Conservation (phyloP, 148 eudicot genomes). For the Silene latifolia region DNA sequence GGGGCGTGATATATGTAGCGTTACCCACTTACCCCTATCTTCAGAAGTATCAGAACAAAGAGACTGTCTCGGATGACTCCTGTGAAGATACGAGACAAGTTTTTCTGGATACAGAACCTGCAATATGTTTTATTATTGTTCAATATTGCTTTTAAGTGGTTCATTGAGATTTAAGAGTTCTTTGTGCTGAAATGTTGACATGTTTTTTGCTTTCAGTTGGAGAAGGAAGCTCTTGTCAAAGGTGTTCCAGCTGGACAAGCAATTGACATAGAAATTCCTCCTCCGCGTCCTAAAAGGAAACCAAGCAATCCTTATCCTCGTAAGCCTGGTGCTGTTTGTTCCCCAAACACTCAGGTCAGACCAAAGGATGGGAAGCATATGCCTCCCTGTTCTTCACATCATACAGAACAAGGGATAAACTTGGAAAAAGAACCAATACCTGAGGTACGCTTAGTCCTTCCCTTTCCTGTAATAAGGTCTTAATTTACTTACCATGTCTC, state of each 20-base stretch:
- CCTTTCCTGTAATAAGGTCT: slow-evolving; percentile 8
- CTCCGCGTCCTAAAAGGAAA: slow-evolving; percentile 96
- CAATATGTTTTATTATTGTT: slow-evolving; percentile 3
- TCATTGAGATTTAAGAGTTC: background rate
- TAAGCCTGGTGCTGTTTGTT: slow-evolving; percentile 46
- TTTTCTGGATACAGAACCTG: background rate
- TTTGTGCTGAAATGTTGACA: slow-evolving; percentile 12
- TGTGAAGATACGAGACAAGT: background rate
- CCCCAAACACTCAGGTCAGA: slow-evolving; percentile 39
- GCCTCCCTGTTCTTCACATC: slow-evolving; percentile 34
- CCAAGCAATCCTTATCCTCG: slow-evolving; percentile 97
- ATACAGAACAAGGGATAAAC: slow-evolving; percentile 37
- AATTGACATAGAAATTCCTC: slow-evolving; percentile 85
- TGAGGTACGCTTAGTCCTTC: slow-evolving; percentile 43
- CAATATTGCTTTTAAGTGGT: background rate
- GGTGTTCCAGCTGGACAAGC: slow-evolving; percentile 75
- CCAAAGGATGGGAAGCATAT: slow-evolving; percentile 48
- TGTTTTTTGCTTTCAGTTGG: slow-evolving; percentile 55
- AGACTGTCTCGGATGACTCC: background rate
- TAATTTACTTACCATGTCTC: background rate
- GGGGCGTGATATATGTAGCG: background rate
- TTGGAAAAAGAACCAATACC: slow-evolving; percentile 50
- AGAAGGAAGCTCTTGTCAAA: slow-evolving; percentile 90
- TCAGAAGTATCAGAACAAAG: background rate
- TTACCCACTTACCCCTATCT: too few relatives aligned